These are phyloP conservation scores for Phytophthora rubi DNA, from an alignment of 352 stramenopile genomes.

Conservation along the genomic window DNA sequence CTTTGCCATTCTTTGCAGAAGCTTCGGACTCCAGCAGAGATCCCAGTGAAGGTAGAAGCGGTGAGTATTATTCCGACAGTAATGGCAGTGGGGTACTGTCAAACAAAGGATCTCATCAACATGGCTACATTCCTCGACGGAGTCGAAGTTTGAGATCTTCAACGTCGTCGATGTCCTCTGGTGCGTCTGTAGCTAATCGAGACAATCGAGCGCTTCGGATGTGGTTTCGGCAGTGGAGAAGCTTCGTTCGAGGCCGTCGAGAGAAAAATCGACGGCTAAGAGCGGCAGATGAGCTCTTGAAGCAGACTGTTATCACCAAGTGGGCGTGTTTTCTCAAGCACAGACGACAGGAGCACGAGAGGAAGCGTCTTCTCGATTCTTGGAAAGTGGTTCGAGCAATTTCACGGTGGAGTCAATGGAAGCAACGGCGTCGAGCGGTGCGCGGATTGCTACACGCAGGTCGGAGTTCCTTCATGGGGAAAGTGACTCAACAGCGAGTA, in stretches of 20 bases:
- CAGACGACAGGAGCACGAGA: constrained; percentile 21
- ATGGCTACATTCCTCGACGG: constrained; percentile 1
- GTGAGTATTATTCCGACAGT: constrained; percentile 6
- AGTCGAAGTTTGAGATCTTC: constrained; percentile 8
- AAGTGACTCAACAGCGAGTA: constrained; percentile 30
- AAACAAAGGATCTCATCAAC: constrained; percentile 4
- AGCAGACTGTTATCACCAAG: constrained; percentile 27
- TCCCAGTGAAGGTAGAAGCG: constrained; percentile 10
- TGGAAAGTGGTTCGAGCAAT: constrained; percentile 29
- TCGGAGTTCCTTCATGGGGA: constrained; percentile 31
- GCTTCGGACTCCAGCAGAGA: constrained; percentile 8
- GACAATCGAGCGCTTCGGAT: constrained; percentile 8
- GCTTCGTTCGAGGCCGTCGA: constrained; percentile 21
- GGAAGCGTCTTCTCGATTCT: constrained; percentile 15
- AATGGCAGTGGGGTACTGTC: not conserved
- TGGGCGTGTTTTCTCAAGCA: constrained; percentile 22
- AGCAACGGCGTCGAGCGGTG: constrained; percentile 2
- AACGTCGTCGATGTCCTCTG: not conserved
- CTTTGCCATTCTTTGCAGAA: constrained; percentile 1
- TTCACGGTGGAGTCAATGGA: constrained; percentile 12
- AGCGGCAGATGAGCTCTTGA: constrained; percentile 25
- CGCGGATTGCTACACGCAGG: constrained; percentile 12
- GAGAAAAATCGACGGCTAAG: constrained; percentile 22
- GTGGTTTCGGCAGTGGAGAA: constrained; percentile 45
- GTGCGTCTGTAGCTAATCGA: not conserved